Base-by-base conservation (phyloP, 306 rosid species). In the Styphnolobium japonicum region DNA sequence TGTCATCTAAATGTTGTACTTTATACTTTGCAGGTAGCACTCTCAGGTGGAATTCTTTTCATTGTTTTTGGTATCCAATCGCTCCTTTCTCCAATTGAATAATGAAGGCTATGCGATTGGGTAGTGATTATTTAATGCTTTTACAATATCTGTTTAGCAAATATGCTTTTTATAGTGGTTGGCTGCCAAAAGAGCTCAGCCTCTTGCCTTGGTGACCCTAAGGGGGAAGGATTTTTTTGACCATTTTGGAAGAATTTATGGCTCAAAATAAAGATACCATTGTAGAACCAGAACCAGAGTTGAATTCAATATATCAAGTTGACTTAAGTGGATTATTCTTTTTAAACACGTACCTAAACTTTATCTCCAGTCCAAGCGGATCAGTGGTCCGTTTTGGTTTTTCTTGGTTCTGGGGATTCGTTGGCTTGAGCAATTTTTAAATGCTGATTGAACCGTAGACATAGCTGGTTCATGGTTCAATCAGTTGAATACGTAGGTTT, bases 51-150 rank as follows among this genome's bases (percentile, higher is more conserved):
- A 62, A 39, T 91, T 86, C 87, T 91, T 14, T 89, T 89, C 83
- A 86, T 89, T 34, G 81, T 84, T 73, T 91, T 91, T 15, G 92
- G 96, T 61, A 80, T 89, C 29, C 96, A 91, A 31, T 91, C 96
- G 16, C 89, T 81, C 80, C 88, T 91, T 51, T 75, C 90, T 29
- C 79, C 93, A 0, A 45, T 82, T 25, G 76, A 78, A 57, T 52
- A 75, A 10, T 83, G 84, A 84, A 21, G 76, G 67, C 33, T 51
- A 34, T 46, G 57, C 68, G 52, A 69, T 5, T 40, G 83, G 89
- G 83, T 76, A 55, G 87, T 80, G 45, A 68, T 52, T 34, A 37
- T 39, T 23, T 60, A 11, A 15, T 46, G n/a, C n/a, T 14, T 62
- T 49, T 60, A 10, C 58, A 18, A n/a, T n/a, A n/a, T n/a, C n/a